Percentiles rank a stretch among this genome's conserved stretches.
These are phyloP conservation scores for Calocybe cyanea DNA, from an alignment of 768 basidiomycete species.

Conservation along the genomic window DNA sequence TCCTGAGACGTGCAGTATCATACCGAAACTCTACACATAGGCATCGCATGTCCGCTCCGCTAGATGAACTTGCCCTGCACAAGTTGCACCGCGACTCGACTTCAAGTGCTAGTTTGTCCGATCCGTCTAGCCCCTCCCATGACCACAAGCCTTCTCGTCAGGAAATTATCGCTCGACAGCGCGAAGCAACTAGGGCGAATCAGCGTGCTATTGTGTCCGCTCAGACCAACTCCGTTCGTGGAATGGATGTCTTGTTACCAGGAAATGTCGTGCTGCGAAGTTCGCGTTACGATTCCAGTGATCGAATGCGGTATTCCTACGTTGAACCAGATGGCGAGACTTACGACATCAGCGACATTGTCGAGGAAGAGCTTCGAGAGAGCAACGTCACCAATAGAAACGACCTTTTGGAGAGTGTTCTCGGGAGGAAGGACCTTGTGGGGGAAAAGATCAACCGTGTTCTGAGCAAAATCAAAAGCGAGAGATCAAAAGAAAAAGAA, in stretches of 20 bases:
- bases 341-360: conserved; percentile 89
- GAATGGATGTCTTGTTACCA: conserved; percentile 84
- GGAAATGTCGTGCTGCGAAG: conserved; percentile 85
- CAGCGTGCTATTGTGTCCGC: conserved; percentile 81
- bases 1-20: conserved; percentile 77
- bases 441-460: conserved; percentile 73
- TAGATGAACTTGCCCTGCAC: conserved; percentile 81
- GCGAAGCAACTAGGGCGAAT: conserved; percentile 80
- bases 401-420: conserved; percentile 68
- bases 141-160: conserved; percentile 57
- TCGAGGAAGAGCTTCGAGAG: conserved; percentile 85
- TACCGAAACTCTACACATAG: conserved; percentile 72
- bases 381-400: conserved; percentile 36
- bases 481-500: conserved; percentile 41
- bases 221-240: conserved; percentile 79
- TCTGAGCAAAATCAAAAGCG: conserved; percentile 70
- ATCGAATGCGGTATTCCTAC: conserved; percentile 89
- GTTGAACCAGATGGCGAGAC: conserved; percentile 88
- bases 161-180: conserved; percentile 92
- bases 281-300: conserved; percentile 64
- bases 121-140: conserved; percentile 29
- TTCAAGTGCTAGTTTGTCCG: conserved; percentile 53
- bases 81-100: conserved; percentile 66
- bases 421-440: conserved; percentile 53
- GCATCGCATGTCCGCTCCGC: conserved; percentile 66